These are phyloP conservation scores for Conringia planisiliqua DNA, from an alignment of 345 rosid species.

Conservation along the genomic window DNA sequence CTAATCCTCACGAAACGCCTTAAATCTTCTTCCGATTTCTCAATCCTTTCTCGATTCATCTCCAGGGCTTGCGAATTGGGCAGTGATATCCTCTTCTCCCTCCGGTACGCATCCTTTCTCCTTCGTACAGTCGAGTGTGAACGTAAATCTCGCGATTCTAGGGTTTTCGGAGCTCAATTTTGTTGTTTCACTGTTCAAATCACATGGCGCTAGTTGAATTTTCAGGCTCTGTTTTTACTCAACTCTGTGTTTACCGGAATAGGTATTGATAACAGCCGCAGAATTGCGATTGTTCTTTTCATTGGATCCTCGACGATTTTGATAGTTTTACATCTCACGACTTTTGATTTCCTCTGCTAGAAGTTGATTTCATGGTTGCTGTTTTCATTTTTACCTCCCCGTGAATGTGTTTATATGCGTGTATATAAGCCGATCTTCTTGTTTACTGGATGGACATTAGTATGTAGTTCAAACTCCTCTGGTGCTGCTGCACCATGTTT, in stretches of 20 bases:
- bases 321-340: background rate
- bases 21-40: background rate
- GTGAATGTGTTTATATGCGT: background rate
- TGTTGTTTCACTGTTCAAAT: background rate
- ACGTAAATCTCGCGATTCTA: background rate
- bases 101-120: background rate
- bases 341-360: background rate
- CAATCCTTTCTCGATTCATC: background rate
- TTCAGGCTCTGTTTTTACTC: background rate
- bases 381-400: background rate
- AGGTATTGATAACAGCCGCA: background rate
- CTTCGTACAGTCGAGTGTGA: constrained; percentile 15
- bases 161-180: constrained; percentile 27
- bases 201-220: background rate
- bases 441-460: background rate
- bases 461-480: background rate
- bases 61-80: constrained; percentile 2
- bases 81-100: background rate
- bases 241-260: background rate
- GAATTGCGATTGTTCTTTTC: background rate
- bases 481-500: background rate
- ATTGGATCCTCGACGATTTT: background rate
- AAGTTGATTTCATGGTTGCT: background rate
- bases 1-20: background rate
- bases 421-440: background rate